A percentile compares a stretch with the other conserved stretches of the same genome.
Conservation (phyloP, 2,329 filamentous ascomycete species). For the Talaromyces amestolkiae region DNA sequence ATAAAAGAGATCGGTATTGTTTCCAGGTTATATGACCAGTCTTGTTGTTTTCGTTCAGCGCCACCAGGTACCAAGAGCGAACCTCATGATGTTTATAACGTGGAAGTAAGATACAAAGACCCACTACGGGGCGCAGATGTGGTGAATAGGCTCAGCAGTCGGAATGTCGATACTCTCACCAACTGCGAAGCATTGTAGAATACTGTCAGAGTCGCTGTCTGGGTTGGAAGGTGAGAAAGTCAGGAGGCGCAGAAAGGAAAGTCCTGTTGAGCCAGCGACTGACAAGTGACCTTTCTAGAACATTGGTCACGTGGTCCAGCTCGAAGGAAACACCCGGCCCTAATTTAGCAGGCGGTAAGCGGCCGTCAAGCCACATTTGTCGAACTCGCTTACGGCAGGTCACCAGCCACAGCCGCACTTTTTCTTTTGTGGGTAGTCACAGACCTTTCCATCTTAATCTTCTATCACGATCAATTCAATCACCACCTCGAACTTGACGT, state of each 20-base stretch:
- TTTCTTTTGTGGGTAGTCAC: conserved; percentile 29
- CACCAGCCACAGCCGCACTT: conserved; percentile 42
- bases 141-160: neutral
- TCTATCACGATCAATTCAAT: conserved; percentile 34
- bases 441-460: conserved; percentile 24
- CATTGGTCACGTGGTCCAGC: conserved; percentile 15
- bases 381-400: conserved; percentile 36
- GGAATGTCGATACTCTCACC: neutral
- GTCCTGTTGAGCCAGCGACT: neutral
- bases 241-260: neutral
- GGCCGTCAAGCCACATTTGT: conserved; percentile 28
- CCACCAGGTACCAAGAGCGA: conserved; percentile 38
- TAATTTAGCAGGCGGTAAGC: conserved; percentile 17
- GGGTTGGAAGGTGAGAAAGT: neutral
- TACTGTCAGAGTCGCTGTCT: neutral
- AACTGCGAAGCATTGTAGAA: neutral
- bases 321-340: neutral
- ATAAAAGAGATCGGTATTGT: neutral
- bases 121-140: conserved; percentile 3
- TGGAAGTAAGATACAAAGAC: conserved; percentile 14
- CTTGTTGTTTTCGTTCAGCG: conserved; percentile 31
- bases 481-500: conserved; percentile 75
- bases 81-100: conserved; percentile 40
- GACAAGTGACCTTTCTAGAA: conserved; percentile 17
- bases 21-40: conserved; percentile 20